Evolutionary conservation across 73 alveolate genomes (phyloP), one percentile per base, ranked within the genome.

Genomic region (Uronychia binucleata): DNA sequence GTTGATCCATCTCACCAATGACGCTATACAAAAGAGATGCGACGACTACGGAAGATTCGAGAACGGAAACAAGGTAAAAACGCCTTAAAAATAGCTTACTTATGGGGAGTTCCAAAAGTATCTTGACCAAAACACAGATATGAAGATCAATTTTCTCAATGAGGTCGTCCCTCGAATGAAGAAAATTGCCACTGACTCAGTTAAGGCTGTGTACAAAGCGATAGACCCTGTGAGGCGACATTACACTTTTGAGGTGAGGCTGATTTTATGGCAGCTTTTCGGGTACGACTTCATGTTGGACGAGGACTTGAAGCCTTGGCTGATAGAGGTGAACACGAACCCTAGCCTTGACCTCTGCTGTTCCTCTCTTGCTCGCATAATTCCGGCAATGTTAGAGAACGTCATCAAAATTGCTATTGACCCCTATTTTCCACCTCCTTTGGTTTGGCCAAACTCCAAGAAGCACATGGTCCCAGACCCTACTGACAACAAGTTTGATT

Each of bases 221-320:
- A 74, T 95, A 19, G 97, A 93, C 82, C 91, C 91, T 30, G 78
- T 86, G 33, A 85, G 91, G 67, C 80, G 97, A 83, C 89, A 88
- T 28, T 81, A 86, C 74, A 86, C 97, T 14, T 95, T 95, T 92
- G 99, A 95, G 83, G 89, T 95, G 1, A 57, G 74, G 11, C 26
- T 57, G 26, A 57, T 14, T n/a, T n/a, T n/a, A n/a, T n/a, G n/a
- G n/a, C n/a, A 57, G 77, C 46, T 85, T 27, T 95, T 90, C 78
- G 98, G 98, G 31, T 95, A 95, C 85, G 98, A 94, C 80, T 94
- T 94, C 89, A 94, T 94, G 92, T 59, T 94, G n/a, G 98, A 94
- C 82, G 95, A 94, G 34, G 93, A 90, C 60, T 80, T 91, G 58
- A 89, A 83, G 32, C 96, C 95, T 0, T 88, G 95, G 93, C 86